Conservation (phyloP, 1,284 basidiomycete species). For the Microbotryomycetes sp. region DNA sequence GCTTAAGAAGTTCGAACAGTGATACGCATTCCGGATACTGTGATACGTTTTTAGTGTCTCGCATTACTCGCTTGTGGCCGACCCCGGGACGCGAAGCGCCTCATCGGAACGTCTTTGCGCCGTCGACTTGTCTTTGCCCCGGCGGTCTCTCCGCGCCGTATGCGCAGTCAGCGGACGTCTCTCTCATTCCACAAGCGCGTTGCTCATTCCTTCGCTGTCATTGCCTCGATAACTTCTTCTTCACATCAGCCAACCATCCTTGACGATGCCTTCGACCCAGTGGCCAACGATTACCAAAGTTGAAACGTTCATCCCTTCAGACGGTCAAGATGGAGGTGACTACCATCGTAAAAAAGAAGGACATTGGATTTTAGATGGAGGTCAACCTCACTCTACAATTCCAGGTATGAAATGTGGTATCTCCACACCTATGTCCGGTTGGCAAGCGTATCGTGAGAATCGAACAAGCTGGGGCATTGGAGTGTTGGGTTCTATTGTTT, state of each 20-base stretch:
- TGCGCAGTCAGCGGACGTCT: neutral
- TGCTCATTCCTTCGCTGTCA: conserved; percentile 4
- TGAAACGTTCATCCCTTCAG: conserved; percentile 46
- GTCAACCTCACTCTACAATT: conserved; percentile 13
- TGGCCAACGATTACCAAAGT: conserved; percentile 37
- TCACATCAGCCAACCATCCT: too few relatives aligned
- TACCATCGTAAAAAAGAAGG: conserved; percentile 47
- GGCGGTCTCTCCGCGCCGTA: neutral
- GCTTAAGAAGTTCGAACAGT: too few relatives aligned
- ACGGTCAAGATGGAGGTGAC: conserved; percentile 49
- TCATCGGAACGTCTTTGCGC: too few relatives aligned
- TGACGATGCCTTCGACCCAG: too few relatives aligned
- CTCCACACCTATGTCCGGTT: conserved; percentile 48
- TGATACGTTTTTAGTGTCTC: too few relatives aligned
- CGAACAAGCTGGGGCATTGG: conserved; percentile 41
- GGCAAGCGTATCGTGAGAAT: conserved; percentile 48
- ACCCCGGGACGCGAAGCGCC: too few relatives aligned
- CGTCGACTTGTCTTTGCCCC: too few relatives aligned
- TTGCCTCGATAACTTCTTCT: too few relatives aligned
- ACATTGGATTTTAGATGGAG: conserved; percentile 39
- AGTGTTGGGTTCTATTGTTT: conserved; percentile 49
- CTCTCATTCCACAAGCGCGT: too few relatives aligned
- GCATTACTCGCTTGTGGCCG: too few relatives aligned
- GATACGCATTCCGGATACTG: too few relatives aligned
- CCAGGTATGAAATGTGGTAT: conserved; percentile 44